Conservation (phyloP, 1,284 basidiomycete genomes). For the Ganoderma resinaceum region DNA sequence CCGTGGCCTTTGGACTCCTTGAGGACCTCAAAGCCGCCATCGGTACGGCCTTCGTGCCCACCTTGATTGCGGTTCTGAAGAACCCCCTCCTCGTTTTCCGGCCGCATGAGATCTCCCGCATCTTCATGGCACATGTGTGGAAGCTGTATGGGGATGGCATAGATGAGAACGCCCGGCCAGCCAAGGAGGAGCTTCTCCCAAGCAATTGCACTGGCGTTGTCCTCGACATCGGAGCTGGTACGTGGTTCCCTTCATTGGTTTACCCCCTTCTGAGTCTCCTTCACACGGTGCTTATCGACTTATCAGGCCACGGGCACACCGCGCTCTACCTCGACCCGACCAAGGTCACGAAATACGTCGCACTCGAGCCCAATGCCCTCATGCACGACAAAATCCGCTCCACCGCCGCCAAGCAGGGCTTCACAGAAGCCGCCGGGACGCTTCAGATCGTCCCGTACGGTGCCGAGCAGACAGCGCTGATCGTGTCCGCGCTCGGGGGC, state of each 20-base stretch:
- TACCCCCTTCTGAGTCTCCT: neutral
- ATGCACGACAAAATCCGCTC: slow-evolving; percentile 66
- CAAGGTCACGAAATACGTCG: slow-evolving; percentile 67
- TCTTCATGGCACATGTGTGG: slow-evolving; percentile 72
- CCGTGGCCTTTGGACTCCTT: slow-evolving; percentile 47
- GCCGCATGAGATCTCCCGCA: slow-evolving; percentile 53
- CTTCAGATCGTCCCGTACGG: slow-evolving; percentile 58
- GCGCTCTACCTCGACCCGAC: slow-evolving; percentile 62
- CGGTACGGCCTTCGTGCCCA: slow-evolving; percentile 52
- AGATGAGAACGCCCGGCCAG: neutral
- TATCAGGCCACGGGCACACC: slow-evolving; percentile 65
- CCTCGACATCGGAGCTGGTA: slow-evolving; percentile 5
- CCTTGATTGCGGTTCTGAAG: slow-evolving; percentile 48
- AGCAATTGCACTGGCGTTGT: neutral
- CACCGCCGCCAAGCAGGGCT: slow-evolving; percentile 57
- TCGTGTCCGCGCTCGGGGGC: slow-evolving; percentile 44
- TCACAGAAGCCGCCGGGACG: slow-evolving; percentile 53
- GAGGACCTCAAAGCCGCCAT: slow-evolving; percentile 50
- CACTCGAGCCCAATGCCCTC: slow-evolving; percentile 68
- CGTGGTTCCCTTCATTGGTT: no score
- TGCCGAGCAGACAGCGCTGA: slow-evolving; percentile 55
- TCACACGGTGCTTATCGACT: neutral
- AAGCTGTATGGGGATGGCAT: slow-evolving; percentile 39
- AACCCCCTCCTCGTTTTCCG: slow-evolving; percentile 54
- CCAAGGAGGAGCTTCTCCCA: neutral